These are phyloP conservation scores for Backusella tarrabulga DNA, from an alignment of 192 early-diverging fungal species.

Conservation along the genomic window DNA sequence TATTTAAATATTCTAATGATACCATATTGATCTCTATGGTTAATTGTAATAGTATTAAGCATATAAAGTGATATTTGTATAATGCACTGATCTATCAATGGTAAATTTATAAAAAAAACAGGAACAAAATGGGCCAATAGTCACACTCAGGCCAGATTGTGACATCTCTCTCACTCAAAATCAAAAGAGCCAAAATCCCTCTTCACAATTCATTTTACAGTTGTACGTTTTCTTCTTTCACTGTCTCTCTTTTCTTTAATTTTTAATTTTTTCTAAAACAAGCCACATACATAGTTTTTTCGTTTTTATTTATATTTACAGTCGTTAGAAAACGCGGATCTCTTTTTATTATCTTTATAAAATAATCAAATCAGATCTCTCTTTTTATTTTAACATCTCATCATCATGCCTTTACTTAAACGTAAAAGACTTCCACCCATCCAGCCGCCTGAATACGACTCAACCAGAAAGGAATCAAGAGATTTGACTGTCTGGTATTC, in stretches of 20 bases:
- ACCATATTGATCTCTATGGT: too few species aligned
- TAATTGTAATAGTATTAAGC: too few species aligned
- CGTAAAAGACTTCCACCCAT: slow-evolving; percentile 25
- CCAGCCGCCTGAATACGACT: slow-evolving; percentile 15
- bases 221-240: background rate
- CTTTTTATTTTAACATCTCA: background rate
- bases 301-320: background rate
- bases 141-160: background rate
- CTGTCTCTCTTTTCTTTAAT: slow-evolving; percentile 1
- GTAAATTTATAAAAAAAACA: background rate
- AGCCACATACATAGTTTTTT: background rate
- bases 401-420: slow-evolving; percentile 34
- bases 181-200: background rate
- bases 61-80: too few species aligned
- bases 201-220: background rate
- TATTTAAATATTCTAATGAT: too few species aligned
- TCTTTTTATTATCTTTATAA: background rate
- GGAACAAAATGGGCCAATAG: background rate
- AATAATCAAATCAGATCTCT: background rate
- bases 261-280: background rate
- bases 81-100: too few species aligned
- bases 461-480: slow-evolving; percentile 20
- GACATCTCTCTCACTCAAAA: slow-evolving; percentile 5
- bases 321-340: background rate
- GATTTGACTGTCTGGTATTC: slow-evolving; percentile 51